These are phyloP conservation scores for Cryptococcus sp. DNA, from an alignment of 1,284 basidiomycete genomes.

Conservation along the genomic window DNA sequence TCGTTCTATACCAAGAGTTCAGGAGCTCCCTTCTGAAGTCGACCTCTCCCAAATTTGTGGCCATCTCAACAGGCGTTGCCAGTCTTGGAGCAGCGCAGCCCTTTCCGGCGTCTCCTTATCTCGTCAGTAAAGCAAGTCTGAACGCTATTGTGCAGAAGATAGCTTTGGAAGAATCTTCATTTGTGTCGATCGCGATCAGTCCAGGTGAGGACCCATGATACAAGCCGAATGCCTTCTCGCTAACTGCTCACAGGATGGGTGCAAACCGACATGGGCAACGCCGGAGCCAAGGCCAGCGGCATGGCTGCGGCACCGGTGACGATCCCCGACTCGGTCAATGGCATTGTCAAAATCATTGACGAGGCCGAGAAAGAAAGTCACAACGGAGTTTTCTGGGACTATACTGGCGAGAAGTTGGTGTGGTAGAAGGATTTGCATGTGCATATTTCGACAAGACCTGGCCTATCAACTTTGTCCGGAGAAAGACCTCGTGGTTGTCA, in stretches of 20 bases:
- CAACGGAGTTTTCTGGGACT: constrained; percentile 3
- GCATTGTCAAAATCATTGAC: background rate
- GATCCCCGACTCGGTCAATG: background rate
- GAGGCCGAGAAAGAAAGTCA: background rate
- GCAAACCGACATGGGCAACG: background rate
- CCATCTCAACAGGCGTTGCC: constrained; percentile 17
- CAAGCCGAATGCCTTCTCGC: too few species aligned
- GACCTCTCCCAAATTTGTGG: constrained; percentile 19
- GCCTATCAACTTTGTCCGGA: too few species aligned
- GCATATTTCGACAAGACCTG: too few species aligned
- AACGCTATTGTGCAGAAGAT: constrained; percentile 22
- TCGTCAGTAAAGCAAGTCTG: constrained; percentile 22
- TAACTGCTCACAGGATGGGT: background rate
- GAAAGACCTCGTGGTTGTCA: too few species aligned
- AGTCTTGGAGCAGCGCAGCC: constrained; percentile 4
- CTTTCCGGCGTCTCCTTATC: constrained; percentile 11
- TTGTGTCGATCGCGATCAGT: too few species aligned
- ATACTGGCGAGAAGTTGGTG: background rate
- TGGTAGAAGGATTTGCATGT: background rate
- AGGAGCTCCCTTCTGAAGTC: constrained; percentile 11
- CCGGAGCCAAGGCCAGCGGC: background rate
- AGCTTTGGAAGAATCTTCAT: constrained; percentile 6
- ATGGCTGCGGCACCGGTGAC: background rate
- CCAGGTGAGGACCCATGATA: too few species aligned
- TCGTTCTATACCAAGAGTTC: constrained; percentile 24